These are phyloP conservation scores for Boletus rubescentipes DNA, from an alignment of 768 basidiomycete genomes.

Conservation along the genomic window DNA sequence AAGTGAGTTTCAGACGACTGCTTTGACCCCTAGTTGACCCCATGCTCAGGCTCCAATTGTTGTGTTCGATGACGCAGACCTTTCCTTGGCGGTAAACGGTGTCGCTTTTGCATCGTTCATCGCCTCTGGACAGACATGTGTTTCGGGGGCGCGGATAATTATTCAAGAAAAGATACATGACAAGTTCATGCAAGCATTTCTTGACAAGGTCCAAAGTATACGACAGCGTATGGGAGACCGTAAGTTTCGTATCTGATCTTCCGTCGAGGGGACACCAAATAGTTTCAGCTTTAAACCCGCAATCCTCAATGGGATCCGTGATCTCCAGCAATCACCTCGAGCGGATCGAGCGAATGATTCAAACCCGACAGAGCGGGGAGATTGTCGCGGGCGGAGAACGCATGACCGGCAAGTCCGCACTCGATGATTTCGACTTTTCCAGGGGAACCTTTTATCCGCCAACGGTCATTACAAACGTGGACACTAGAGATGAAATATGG, in stretches of 20 bases:
- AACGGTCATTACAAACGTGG: conserved; percentile 65
- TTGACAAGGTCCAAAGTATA: conserved; percentile 63
- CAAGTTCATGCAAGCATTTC: conserved; percentile 58
- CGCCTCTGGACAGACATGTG: conserved; percentile 87
- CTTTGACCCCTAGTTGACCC: background rate
- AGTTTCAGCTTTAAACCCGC: conserved; percentile 60
- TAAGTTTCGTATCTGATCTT: conserved; percentile 37
- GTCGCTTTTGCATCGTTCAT: conserved; percentile 82
- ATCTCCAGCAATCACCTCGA: conserved; percentile 66
- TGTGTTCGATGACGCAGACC: conserved; percentile 76
- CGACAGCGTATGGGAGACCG: conserved; percentile 75
- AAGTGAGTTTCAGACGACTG: conserved; percentile 41
- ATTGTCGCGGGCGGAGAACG: conserved; percentile 64
- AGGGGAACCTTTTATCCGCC: conserved; percentile 77
- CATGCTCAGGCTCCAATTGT: conserved; percentile 68
- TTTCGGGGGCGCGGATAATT: conserved; percentile 86
- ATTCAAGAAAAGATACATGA: conserved; percentile 71
- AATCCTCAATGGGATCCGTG: conserved; percentile 77
- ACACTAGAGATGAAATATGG: conserved; percentile 64
- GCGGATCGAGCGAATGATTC: conserved; percentile 59
- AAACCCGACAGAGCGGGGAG: conserved; percentile 44
- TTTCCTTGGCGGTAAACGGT: conserved; percentile 76
- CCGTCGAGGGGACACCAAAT: background rate
- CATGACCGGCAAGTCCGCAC: conserved; percentile 57
- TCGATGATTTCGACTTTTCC: conserved; percentile 74